Conservation (phyloP, 2,329 filamentous ascomycete species). For the Monosporascus sp. region DNA sequence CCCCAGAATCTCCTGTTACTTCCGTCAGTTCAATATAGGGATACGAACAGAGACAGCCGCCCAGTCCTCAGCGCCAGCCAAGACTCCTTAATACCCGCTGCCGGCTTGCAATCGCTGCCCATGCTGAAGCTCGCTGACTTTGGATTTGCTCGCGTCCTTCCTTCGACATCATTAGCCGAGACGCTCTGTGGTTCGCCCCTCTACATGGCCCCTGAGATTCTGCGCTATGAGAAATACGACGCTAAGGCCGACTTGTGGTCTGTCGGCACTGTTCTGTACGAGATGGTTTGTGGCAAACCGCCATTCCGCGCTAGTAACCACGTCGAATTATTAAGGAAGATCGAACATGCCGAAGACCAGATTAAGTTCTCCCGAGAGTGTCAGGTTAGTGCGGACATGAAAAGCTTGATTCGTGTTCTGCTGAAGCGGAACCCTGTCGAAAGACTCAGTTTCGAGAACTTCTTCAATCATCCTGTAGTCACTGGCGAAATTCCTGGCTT, state of each 20-base stretch:
- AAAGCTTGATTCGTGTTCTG: constrained; percentile 71
- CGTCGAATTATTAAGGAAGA: constrained; percentile 86
- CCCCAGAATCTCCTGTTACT: constrained; percentile 92
- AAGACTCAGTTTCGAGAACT: constrained; percentile 77
- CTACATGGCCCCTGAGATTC: constrained; percentile 98
- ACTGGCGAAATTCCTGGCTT: constrained; percentile 72
- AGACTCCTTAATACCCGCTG: constrained; percentile 73
- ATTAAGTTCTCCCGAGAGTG: constrained; percentile 77
- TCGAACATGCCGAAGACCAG: constrained; percentile 80
- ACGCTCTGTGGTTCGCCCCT: constrained; percentile 94
- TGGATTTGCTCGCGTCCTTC: constrained; percentile 91
- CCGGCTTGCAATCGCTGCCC: constrained; percentile 77
- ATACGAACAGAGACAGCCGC: constrained; percentile 54
- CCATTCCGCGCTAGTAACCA: constrained; percentile 93
- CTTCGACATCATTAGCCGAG: constrained; percentile 86
- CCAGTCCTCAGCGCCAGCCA: constrained; percentile 73
- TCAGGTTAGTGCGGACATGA: constrained; percentile 69
- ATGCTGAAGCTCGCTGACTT: constrained; percentile 99
- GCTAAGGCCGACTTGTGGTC: constrained; percentile 97
- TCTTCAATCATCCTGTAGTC: constrained; percentile 73
- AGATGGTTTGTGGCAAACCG: constrained; percentile 87
- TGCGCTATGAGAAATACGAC: constrained; percentile 95
- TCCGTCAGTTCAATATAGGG: constrained; percentile 69
- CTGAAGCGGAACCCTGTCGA: constrained; percentile 83
- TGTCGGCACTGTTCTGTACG: constrained; percentile 88